These are phyloP conservation scores for Lachnellula subtilissima DNA, from an alignment of 2,329 filamentous ascomycete species.

Conservation along the genomic window DNA sequence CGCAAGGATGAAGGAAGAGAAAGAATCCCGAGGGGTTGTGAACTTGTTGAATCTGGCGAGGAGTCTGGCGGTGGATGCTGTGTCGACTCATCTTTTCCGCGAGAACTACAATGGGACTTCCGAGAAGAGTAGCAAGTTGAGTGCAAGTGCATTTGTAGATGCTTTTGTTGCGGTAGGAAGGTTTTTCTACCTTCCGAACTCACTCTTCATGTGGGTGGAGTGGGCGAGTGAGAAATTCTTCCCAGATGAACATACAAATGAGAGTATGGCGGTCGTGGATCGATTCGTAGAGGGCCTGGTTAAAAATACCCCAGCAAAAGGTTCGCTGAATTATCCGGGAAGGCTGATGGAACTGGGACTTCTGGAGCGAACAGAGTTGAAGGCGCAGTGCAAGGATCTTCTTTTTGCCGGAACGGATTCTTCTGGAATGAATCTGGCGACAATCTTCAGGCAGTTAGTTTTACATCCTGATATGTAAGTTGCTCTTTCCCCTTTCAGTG, in stretches of 20 bases:
- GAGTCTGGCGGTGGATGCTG: slow-evolving; percentile 48
- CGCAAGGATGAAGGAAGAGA: slow-evolving; percentile 35
- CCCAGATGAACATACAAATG: slow-evolving; percentile 33
- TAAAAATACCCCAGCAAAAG: slow-evolving; percentile 23
- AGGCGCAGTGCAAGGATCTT: slow-evolving; percentile 49
- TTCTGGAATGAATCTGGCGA: slow-evolving; percentile 47
- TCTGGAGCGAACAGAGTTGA: slow-evolving; percentile 40
- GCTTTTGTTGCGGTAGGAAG: slow-evolving; percentile 49
- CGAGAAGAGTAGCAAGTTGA: slow-evolving; percentile 31
- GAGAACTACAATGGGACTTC: slow-evolving; percentile 43
- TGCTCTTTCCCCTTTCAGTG: background rate
- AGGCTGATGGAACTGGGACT: slow-evolving; percentile 41
- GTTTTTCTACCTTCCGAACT: slow-evolving; percentile 48
- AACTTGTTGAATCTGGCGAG: slow-evolving; percentile 47
- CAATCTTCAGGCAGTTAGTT: slow-evolving; percentile 41
- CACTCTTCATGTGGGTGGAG: slow-evolving; percentile 33
- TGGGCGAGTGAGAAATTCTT: slow-evolving; percentile 34
- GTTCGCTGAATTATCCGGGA: slow-evolving; percentile 43
- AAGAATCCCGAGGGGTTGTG: slow-evolving; percentile 31
- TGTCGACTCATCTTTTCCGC: slow-evolving; percentile 49
- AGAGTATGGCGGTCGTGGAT: slow-evolving; percentile 36
- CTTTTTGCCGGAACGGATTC: slow-evolving; percentile 52
- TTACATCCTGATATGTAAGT: slow-evolving; percentile 38
- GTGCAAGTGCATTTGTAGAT: slow-evolving; percentile 47
- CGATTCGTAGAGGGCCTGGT: slow-evolving; percentile 39